These are phyloP conservation scores for Vaccinium corymbosum DNA, from an alignment of 148 eudicot species.

Conservation along the genomic window DNA sequence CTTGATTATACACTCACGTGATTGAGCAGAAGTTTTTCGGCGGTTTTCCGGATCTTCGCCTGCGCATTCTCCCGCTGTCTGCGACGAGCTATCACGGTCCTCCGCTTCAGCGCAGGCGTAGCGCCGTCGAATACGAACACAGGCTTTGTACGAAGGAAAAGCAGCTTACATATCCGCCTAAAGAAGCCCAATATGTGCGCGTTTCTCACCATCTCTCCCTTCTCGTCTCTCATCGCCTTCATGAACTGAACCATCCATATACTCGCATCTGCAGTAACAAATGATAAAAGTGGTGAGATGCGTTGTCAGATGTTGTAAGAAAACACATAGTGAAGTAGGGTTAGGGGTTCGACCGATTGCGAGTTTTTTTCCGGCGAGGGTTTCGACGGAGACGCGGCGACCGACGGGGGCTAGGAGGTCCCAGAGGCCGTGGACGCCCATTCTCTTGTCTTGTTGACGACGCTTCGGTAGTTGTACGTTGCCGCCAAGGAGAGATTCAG, in stretches of 20 bases:
- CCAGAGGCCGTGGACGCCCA: conserved; percentile 98
- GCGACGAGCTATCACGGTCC: conserved; percentile 84
- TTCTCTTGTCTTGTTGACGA: conserved; percentile 17
- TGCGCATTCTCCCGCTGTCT: conserved; percentile 92
- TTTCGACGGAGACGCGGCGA: conserved; percentile 98
- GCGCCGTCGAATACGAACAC: conserved; percentile 96
- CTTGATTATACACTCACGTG: conserved; percentile 40
- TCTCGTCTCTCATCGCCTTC: conserved; percentile 98
- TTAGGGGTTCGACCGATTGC: conserved; percentile 74
- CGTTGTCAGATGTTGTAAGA: neutral
- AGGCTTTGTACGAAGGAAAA: conserved; percentile 83
- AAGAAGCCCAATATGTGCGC: conserved; percentile 91
- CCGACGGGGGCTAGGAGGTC: conserved; percentile 95
- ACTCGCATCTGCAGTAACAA: conserved; percentile 71
- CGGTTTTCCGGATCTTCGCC: conserved; percentile 84
- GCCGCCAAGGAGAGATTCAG: conserved; percentile 21
- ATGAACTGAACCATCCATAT: conserved; percentile 97
- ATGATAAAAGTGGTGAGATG: neutral
- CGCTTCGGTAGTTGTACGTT: neutral
- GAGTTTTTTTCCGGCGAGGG: conserved; percentile 84
- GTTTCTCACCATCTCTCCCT: conserved; percentile 93
- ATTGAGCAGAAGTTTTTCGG: conserved; percentile 86
- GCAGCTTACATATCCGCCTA: conserved; percentile 93
- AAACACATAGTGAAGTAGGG: neutral
- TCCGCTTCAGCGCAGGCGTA: conserved; percentile 85